A percentile compares a stretch with the other conserved stretches of the same genome.
These are phyloP conservation scores for Cubamyces lactineus DNA, from an alignment of 768 basidiomycete genomes.

Conservation along the genomic window DNA sequence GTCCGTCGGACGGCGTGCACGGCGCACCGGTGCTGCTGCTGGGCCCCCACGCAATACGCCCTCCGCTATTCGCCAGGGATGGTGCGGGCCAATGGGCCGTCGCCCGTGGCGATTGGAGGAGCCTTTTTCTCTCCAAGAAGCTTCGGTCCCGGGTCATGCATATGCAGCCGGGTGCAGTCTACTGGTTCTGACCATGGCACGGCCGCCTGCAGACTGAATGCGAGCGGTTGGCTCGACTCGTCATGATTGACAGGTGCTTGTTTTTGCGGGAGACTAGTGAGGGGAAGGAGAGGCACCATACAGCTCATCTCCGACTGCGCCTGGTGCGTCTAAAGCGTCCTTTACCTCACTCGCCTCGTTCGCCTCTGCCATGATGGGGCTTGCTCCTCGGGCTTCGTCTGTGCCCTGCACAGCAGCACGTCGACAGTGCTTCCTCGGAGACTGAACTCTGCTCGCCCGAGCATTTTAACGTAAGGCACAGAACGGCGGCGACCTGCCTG, in stretches of 20 bases:
- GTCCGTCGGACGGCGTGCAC: background rate
- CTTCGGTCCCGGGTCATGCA: constrained; percentile 25
- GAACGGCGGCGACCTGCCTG: constrained; percentile 4
- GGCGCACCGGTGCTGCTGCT: constrained; percentile 9
- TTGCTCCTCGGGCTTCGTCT: background rate
- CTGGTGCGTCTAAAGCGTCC: no score
- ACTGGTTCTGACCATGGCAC: constrained; percentile 1
- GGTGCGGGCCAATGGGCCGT: constrained; percentile 10
- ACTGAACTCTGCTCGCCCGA: constrained; percentile 4
- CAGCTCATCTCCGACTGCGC: no score
- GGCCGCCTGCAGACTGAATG: constrained; percentile 18
- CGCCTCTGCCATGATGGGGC: background rate
- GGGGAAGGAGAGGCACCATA: background rate
- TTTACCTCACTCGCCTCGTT: no score
- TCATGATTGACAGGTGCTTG: constrained; percentile 8
- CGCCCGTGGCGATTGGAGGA: constrained; percentile 12
- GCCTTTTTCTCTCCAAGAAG: constrained; percentile 1
- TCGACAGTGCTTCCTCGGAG: background rate
- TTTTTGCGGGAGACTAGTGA: background rate
- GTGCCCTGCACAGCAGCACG: constrained; percentile 13
- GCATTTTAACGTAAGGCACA: constrained; percentile 2
- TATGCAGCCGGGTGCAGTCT: constrained; percentile 22
- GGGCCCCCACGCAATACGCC: constrained; percentile 5
- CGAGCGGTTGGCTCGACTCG: background rate
- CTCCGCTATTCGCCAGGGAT: constrained; percentile 15